Evolutionary conservation across 371 early-diverging fungal species (phyloP), one percentile per base, ranked within the genome.

Genomic region (Haplosporangium sp.): DNA sequence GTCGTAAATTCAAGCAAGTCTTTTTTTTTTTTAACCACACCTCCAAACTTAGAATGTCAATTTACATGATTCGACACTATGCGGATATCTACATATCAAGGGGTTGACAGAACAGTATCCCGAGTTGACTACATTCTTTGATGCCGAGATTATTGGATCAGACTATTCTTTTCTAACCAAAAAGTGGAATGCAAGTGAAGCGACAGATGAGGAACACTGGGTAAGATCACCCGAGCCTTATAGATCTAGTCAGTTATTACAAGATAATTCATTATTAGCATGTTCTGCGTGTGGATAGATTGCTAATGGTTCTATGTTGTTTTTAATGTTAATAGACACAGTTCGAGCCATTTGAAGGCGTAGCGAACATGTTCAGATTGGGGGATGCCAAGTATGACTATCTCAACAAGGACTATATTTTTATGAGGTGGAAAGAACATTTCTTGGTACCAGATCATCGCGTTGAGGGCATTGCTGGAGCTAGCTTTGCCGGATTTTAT

Each of bases 371-470:
- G 37, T 39, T 4, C 40, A 39, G 8, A 39, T 27, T 59, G 58
- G 63, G 59, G 17, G 76, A 70, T 13, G 63, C 57, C 37, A 63
- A 64, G 2, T 93, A 92, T 71, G 92, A 96, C 83, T 92, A 90
- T 55, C 73, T 82, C 39, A 87, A 91, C 69, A 87, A 87, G 44
- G 94, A 95, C 67, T 89, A 88, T 66, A 85, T 98, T 13, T 98
- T 95, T 82, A 98, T 98, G 98, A 90, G 98, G 39, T 97, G 97
- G 97, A 98, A 96, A 87, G 98, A 98, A 81, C 93, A 93, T 63
- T 98, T 97, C 78, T 84, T 98, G 47, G 96, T 97, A 4, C 98
- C 98, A 37, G 96, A 98, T 85, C 97, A 97, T 86, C 88, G 88
- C 65, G 92, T 97, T 45, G 89, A 85, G 67, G 88, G 86, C 17